These are phyloP conservation scores for Leersia perrieri DNA, from an alignment of 176 grass and related monocot genomes.

Conservation along the genomic window DNA sequence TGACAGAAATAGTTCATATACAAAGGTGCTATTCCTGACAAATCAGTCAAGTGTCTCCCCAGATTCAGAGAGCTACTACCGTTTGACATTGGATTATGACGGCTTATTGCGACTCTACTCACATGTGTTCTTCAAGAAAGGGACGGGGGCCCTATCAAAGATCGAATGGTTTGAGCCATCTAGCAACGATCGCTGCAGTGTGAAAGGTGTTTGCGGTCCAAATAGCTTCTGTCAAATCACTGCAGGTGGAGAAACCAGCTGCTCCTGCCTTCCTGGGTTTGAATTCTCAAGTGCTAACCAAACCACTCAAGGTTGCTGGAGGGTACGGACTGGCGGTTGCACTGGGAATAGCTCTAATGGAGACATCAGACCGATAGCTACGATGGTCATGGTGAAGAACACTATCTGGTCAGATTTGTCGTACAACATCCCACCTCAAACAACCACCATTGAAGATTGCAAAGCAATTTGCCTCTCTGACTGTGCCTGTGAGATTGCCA, in stretches of 20 bases:
- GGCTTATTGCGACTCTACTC: conserved; percentile 33
- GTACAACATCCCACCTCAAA: conserved; percentile 19
- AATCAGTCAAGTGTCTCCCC: conserved; percentile 25
- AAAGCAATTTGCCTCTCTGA: conserved; percentile 18
- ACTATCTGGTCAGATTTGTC: conserved; percentile 26
- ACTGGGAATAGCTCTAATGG: conserved; percentile 10
- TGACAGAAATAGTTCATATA: neutral
- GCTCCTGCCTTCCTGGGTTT: conserved; percentile 41
- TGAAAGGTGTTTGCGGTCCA: conserved; percentile 36
- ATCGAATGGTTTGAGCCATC: conserved; percentile 17
- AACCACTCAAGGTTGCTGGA: conserved; percentile 35
- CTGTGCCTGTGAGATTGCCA: conserved; percentile 34
- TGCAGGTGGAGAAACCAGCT: conserved; percentile 19
- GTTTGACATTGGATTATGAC: conserved; percentile 5
- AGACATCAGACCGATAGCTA: neutral
- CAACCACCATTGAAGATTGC: conserved; percentile 30
- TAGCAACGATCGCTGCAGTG: conserved; percentile 10
- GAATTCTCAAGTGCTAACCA: conserved; percentile 26
- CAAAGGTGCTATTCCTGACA: conserved; percentile 12
- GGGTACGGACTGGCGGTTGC: neutral
- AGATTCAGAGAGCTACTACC: neutral
- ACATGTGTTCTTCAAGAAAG: conserved; percentile 19
- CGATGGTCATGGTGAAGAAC: conserved; percentile 39
- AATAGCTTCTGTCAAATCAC: conserved; percentile 37
- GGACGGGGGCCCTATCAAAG: neutral